Base-by-base conservation (phyloP, 345 rosid species). In the Acer negundo region DNA sequence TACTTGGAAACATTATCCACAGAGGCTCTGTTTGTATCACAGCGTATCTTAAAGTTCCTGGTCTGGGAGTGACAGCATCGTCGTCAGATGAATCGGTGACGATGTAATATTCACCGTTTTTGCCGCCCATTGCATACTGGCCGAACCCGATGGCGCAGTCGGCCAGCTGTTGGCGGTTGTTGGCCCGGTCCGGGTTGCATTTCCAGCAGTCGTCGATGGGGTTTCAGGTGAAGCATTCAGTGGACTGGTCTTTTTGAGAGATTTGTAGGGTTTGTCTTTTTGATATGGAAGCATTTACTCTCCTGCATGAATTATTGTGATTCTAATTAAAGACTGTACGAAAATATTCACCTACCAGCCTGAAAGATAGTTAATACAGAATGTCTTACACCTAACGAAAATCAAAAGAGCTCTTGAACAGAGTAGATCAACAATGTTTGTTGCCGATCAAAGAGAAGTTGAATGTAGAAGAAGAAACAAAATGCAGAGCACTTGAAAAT, bases 151-250 rank as follows among this genome's bases (percentile, higher is more conserved):
- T 94, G 1, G 84, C 94, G 69, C 99, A 96, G 66, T 96, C 97
- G 17, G 98, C 99, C 15, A 96, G 88, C 12, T 88, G 72, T 77
- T 93, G 98, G 58, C 98, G 94, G 86, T 94, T 86, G 88, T 85
- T 90, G 73, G 98, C 83, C 99, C 99, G 93, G 82, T 92, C 87
- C 7, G 98, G 98, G 93, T 93, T 93, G 51, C 97, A 96, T 80
- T 94, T 93, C 99, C 98, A 96, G 84, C 99, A 96, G 83, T 96
- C 99, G 70, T 96, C 99, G 13, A 96, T 90, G 42, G 99, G 98
- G 85, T 96, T 96, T 2, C 99, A 98, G 3, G 95, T 96, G 9
- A 84, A 70, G 89, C 99, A 94, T 35, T 4, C 38, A 8, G 83
- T 42, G 61, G 84, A 56, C 59, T 85, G 82, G 44, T 88, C 93